Evolutionary conservation across 2,329 filamentous ascomycete species (phyloP).

Genomic region (Pseudodiploospora longispora): DNA sequence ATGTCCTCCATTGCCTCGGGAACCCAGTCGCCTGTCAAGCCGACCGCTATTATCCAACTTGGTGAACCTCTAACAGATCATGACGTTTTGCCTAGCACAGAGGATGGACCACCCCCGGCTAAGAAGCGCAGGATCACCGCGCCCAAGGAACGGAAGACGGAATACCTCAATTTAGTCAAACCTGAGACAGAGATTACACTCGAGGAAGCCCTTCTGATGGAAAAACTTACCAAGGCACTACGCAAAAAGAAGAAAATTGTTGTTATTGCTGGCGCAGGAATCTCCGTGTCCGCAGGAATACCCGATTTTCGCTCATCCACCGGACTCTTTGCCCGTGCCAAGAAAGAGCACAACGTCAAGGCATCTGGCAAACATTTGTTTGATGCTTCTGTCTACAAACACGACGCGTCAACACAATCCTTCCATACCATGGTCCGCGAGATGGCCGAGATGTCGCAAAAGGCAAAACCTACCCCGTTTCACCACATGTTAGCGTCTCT

Average conservation of each 20-base stretch:
- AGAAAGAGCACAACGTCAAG: slow-evolving; percentile 83
- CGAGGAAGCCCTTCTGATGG: slow-evolving; percentile 47
- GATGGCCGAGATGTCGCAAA: slow-evolving; percentile 69
- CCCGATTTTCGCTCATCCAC: slow-evolving; percentile 92
- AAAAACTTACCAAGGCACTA: slow-evolving; percentile 64
- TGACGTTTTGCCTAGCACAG: slow-evolving; percentile 19
- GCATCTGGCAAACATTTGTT: slow-evolving; percentile 88
- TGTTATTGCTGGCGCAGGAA: slow-evolving; percentile 90
- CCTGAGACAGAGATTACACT: slow-evolving; percentile 40
- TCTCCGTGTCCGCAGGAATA: slow-evolving; percentile 93
- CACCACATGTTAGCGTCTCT: slow-evolving; percentile 90
- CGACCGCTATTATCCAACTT: slow-evolving; percentile 23
- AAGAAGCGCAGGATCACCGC: slow-evolving; percentile 67
- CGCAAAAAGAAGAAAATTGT: slow-evolving; percentile 94
- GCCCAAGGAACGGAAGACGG: slow-evolving; percentile 63
- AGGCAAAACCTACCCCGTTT: slow-evolving; percentile 76
- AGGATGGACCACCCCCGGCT: slow-evolving; percentile 57
- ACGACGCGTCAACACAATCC: slow-evolving; percentile 76
- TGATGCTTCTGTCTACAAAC: slow-evolving; percentile 94
- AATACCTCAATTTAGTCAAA: slow-evolving; percentile 63
- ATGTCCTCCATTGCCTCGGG: slow-evolving; percentile 39
- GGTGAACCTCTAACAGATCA: slow-evolving; percentile 17
- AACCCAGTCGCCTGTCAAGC: slow-evolving; percentile 43
- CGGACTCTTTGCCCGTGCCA: slow-evolving; percentile 79
- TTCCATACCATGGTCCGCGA: slow-evolving; percentile 96